Evolutionary conservation across 345 rosid genomes (phyloP), one percentile per base, ranked within the genome.

Genomic region (Firmiana major): DNA sequence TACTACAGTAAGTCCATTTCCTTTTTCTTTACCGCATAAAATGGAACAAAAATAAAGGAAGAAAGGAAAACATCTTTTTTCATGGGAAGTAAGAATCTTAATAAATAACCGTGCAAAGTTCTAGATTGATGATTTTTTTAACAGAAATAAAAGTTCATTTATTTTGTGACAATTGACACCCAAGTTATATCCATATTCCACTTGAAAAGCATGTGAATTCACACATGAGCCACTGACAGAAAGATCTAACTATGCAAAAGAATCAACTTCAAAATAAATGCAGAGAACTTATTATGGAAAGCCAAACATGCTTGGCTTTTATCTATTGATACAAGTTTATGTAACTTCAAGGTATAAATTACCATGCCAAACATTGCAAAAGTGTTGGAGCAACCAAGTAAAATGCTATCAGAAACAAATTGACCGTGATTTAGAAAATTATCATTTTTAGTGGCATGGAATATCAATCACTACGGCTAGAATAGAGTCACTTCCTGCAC

Each of bases 1-100:
- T 10, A 66, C 62, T 43, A 67, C 7, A 59, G 64, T 80, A 75
- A 81, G 63, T 63, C 71, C 46, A 71, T 72, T 46, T 28, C 62
- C 73, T 76, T 55, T 60, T 57, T 48, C 38, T 57, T 71, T 28
- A 42, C 60, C 42, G 5, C 34, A 73, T 28, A 79, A 42, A 70
- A 31, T 38, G 38, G 26, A 16, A 16, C 49, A 59, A 40, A 28
- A 9, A 66, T 36, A 63, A 45, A 11, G 28, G 17, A 38, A 24
- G 10, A 26, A 59, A 73, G 19, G 26, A 54, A 17, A 43, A 67
- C 17, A 60, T 46, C 0, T 28, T 70, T 71, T 9, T 9, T 48
- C 60, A 40, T 1, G 15, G 6, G 40, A 21, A 48, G 51, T 28
- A 10, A 40, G 16, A 43, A 46, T 65, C 40, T 65, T 55, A 63